Conservation (phyloP, 371 early-diverging fungal species). For the Mortierella sp. region DNA sequence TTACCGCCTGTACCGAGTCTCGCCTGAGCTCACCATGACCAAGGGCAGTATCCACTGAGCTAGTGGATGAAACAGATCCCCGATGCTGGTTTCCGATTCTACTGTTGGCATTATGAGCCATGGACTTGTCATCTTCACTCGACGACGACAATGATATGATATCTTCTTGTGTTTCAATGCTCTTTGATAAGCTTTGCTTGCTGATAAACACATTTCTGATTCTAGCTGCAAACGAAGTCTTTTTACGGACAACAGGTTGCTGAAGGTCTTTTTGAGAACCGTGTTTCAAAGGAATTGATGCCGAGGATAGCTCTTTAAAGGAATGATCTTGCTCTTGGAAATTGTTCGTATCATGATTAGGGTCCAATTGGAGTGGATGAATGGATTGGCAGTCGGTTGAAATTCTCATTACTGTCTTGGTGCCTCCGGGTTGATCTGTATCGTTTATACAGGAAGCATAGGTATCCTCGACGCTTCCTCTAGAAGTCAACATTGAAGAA, state of each 20-base stretch:
- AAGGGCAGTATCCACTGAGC: slow-evolving; percentile 28
- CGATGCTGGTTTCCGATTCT: slow-evolving; percentile 36
- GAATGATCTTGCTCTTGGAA: not conserved
- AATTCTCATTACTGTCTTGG: slow-evolving; percentile 3
- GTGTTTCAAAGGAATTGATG: not conserved
- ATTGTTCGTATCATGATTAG: slow-evolving; percentile 9
- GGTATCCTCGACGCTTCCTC: not conserved
- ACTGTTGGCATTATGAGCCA: not conserved
- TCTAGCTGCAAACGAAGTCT: slow-evolving; percentile 45
- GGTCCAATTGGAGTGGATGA: slow-evolving; percentile 42
- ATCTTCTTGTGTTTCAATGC: slow-evolving; percentile 21
- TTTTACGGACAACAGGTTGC: slow-evolving; percentile 35
- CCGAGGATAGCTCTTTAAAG: not conserved
- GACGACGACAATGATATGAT: slow-evolving; percentile 14
- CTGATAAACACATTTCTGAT: slow-evolving; percentile 46
- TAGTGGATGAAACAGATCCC: slow-evolving; percentile 43
- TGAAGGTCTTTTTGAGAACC: slow-evolving; percentile 5
- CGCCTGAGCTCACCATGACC: slow-evolving; percentile 13
- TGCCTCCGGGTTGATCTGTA: slow-evolving; percentile 13
- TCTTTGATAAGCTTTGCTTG: slow-evolving; percentile 16
- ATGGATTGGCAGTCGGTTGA: slow-evolving; percentile 38
- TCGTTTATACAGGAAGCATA: not conserved
- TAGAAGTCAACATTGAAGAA: not conserved
- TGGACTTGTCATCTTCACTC: not conserved
- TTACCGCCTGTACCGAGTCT: slow-evolving; percentile 27